Base-by-base conservation (phyloP, 176 grass and related monocot genomes). In the Tillandsia leiboldiana region DNA sequence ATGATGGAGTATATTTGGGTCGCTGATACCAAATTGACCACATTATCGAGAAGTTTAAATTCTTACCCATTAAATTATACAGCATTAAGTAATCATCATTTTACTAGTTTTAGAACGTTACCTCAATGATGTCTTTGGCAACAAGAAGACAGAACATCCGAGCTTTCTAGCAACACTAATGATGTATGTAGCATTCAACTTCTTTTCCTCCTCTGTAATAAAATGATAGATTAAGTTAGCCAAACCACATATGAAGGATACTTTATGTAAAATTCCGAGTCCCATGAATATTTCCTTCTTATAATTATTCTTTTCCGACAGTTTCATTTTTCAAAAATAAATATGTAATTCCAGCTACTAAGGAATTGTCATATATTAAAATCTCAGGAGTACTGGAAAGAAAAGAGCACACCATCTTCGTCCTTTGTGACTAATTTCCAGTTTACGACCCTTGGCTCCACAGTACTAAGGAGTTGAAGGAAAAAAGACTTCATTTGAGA, bases 71-170 rank as follows among this genome's bases (percentile, higher is more conserved):
- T 42, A 42, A 42, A 42, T 42, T 42, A 42, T 59, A 59, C n/a
- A 59, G 20, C 15, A 59, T 54, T 54, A 67, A 63, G 11, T 48
- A 2, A 28, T 6, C 33, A 42, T 42, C 50, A 81, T 72, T 68
- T 68, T 72, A 9, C 56, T 22, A 10, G 26, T 71, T 42, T 6
- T 42, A 42, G 33, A 42, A 42, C 4, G 33, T 90, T 92, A 97
- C 93, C 93, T 97, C 93, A 29, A 90, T 87, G 13, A 97, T 92
- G 79, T 97, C 93, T 82, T 97, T 15, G 93, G 89, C 63, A 97
- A 80, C 51, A 97, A 71, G 87, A 97, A 97, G 66, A 97, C 86
- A 65, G 89, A 90, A 79, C 93, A 97, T 73, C 93, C 89, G 51
- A 97, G 72, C 62, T 97, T 97, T 79, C 93, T 83, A 26, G 93